Base-by-base conservation (phyloP, 352 stramenopile species). In the Phytophthora idaei region DNA sequence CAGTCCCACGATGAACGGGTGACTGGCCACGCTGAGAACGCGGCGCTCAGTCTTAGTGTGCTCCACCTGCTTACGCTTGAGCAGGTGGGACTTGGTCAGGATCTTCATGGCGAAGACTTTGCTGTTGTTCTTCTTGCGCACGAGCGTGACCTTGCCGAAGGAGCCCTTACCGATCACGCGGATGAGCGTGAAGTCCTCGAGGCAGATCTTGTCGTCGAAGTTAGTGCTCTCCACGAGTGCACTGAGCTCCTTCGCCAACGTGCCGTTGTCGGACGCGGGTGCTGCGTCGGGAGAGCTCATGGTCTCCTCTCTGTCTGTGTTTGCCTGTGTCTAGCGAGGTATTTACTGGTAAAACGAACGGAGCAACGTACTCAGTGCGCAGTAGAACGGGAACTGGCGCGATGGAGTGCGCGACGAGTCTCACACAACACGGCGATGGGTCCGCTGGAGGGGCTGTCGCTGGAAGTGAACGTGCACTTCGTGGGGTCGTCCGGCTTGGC, bases 1-100 rank as follows among this genome's bases (percentile, higher is more conserved):
- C 41, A 99, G 81, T 39, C 96, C 97, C 59, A 98, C 97, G 58
- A 99, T 98, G 81, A 99, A 99, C 39, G 97, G 96, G 77, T 99
- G 97, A 67, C 95, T 97, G 21, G 98, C 91, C n/a, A 95, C 79
- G 39, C 91, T 95, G 8, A 99, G 78, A 46, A 99, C 93, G 57
- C 93, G 92, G 42, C 97, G 90, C 83, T 99, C 97, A 8, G 95
- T 98, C 73, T 97, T 96, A 6, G 96, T 99, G 68, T 98, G 90
- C 82, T 99, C 96, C 25, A 99, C 94, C 78, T 99, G 97, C 69
- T 98, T 95, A 70, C 94, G 83, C 66, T 97, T 96, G 37, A 99
- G 81, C 17, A 99, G 65, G 57, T 98, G 90, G 11, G 90, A 82
- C 79, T 98, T 98, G 61, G 72, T 87, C 46, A 97, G 71, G 32